Base-by-base conservation (phyloP, 2,329 filamentous ascomycete species). In the Escovopsis weberi region DNA sequence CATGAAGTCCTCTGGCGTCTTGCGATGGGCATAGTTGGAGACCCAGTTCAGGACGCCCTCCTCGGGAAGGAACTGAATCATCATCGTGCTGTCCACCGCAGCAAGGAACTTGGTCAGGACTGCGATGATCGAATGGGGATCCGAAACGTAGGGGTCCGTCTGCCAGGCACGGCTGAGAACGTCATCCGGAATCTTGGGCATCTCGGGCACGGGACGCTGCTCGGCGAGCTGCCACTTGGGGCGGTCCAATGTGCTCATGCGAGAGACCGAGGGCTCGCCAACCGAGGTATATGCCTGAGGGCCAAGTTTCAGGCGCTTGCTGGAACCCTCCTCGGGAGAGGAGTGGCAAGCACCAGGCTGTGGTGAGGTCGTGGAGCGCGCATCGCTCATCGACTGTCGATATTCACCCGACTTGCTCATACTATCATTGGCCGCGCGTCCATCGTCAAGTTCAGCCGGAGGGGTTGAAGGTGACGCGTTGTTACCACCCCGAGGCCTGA, bases 401-500 rank as follows among this genome's bases (percentile, higher is more conserved):
- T 59, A 50, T 11, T 70, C 69, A 32, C 49, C 50, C 12, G 59
- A 50, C 32, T 61, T 53, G 26, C 58, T 50, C 28, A 56, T 53
- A 12, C 51, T 6, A 11, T 30, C 57, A 8, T 51, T 50, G 26
- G 62, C 44, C 35, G 64, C 64, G 37, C 65, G 60, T 10, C 60
- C 42, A 15, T 67, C 63, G 33, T 74, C 70, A 30, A 67, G 59
- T 49, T 76, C 70, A 50, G 67, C 63, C 3, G 69, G 63, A 4
- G 71, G 67, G 18, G 71, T 65, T 3, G 69, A 67, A 2, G 74
- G 72, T 4, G 72, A 75, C 3, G 67, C 68, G 48, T 73, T 76
- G 50, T 75, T 71, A 9, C 72, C 73, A 37, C 74, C 74, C 50
- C 74, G 66, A 15, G 74, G 74, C 43, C 73, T 77, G 47, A 11